Evolutionary conservation across 805 yeast genomes (phyloP).

Genomic region (Ogataea methanolica): DNA sequence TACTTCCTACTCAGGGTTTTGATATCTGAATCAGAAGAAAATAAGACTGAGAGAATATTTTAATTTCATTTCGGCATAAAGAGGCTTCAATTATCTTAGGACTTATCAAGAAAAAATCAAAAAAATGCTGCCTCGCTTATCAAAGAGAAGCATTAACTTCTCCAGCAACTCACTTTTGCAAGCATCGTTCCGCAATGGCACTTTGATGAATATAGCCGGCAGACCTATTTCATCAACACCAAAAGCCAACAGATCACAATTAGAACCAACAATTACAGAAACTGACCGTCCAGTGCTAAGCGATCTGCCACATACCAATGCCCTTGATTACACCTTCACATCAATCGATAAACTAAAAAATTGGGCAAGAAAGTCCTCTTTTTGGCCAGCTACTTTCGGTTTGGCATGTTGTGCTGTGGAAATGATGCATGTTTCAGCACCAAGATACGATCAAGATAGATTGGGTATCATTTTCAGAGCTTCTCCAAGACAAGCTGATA

Average conservation of each 20-base stretch:
- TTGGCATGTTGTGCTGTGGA: slow-evolving; percentile 92
- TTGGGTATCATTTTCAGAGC: slow-evolving; percentile 91
- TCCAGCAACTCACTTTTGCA: too few species aligned
- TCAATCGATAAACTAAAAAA: slow-evolving; percentile 77
- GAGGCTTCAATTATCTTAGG: too few species aligned
- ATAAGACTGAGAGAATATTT: too few species aligned
- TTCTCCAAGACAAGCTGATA: slow-evolving; percentile 88
- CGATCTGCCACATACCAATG: slow-evolving; percentile 53
- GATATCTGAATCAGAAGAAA: too few species aligned
- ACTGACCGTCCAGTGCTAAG: slow-evolving; percentile 69
- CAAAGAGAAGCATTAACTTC: too few species aligned
- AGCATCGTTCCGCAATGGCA: too few species aligned
- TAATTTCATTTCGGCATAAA: too few species aligned
- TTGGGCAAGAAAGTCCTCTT: slow-evolving; percentile 90
- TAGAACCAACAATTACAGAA: slow-evolving; percentile 50
- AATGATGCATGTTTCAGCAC: slow-evolving; percentile 92
- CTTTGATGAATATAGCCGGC: too few species aligned
- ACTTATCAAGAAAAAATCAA: too few species aligned
- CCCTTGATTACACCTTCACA: slow-evolving; percentile 77
- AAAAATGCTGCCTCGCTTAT: too few species aligned
- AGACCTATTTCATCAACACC: slow-evolving; percentile 1
- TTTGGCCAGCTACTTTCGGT: slow-evolving; percentile 93
- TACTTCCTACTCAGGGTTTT: too few species aligned
- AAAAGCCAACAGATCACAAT: slow-evolving; percentile 7
- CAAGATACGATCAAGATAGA: slow-evolving; percentile 89